A percentile compares a stretch with the other conserved stretches of the same genome.
phyloP scores from a whole-genome alignment of 2,329 filamentous ascomycete genomes.

The Rhinocladiella mackenziei region DNA sequence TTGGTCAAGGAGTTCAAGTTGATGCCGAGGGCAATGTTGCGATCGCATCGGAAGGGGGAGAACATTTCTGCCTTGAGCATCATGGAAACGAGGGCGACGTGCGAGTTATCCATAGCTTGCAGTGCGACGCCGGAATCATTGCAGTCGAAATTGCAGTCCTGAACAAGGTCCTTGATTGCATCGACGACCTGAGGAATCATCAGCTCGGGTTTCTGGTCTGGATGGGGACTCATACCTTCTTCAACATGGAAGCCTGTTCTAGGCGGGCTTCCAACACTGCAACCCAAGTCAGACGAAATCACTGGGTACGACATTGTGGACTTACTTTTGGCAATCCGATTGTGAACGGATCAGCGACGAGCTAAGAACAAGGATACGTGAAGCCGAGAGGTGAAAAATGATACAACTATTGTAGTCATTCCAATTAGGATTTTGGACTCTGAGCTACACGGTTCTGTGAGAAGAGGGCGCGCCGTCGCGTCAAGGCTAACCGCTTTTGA shows the following conservation, averaged over 20 bases:
- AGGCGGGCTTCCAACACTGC: conserved; percentile 94
- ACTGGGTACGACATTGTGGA: not conserved
- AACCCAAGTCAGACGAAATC: not conserved
- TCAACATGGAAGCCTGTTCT: conserved; percentile 87
- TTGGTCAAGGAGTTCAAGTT: conserved; percentile 96
- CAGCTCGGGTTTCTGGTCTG: not conserved
- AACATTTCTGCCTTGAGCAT: conserved; percentile 94
- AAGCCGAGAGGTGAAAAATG: not conserved
- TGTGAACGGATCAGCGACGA: no score
- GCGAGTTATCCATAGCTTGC: conserved; percentile 99
- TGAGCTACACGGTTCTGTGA: conserved; percentile 2
- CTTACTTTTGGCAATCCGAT: not conserved
- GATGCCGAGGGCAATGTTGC: conserved; percentile 96
- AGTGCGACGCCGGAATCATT: conserved; percentile 98
- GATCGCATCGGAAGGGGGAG: conserved; percentile 93
- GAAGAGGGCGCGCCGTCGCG: conserved; percentile 6
- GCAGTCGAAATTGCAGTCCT: conserved; percentile 99
- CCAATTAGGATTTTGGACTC: not conserved
- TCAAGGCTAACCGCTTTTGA: conserved; percentile 1
- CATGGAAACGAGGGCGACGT: conserved; percentile 98
- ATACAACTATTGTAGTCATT: not conserved
- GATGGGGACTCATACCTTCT: conserved; percentile 64
- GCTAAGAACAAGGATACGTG: not conserved
- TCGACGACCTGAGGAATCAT: conserved; percentile 73
- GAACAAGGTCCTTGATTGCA: conserved; percentile 97